A percentile compares a stretch with the other conserved stretches of the same genome.
Conservation (phyloP, 2,329 filamentous ascomycete species). For the Diaporthe vaccinii region DNA sequence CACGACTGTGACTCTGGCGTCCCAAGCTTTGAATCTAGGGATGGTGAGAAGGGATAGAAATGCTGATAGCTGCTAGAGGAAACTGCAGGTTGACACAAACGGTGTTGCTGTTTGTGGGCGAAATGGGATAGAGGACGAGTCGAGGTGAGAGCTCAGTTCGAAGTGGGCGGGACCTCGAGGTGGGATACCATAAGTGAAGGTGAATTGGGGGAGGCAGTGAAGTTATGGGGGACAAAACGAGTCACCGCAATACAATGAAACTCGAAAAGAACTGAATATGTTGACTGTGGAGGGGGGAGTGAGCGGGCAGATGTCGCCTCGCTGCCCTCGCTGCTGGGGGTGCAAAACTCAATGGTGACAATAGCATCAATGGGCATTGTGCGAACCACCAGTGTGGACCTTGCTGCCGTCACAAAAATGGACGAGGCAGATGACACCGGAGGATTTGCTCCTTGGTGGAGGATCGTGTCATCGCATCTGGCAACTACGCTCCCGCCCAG, state of each 20-base stretch:
- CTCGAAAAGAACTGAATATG: not conserved
- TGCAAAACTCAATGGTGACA: not conserved
- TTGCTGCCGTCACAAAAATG: not conserved
- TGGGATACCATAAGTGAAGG: not conserved
- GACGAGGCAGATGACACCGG: not conserved
- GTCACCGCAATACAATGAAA: not conserved
- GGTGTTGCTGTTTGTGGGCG: not conserved
- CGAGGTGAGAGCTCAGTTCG: not conserved
- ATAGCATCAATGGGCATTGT: conserved; percentile 8
- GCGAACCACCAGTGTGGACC: not conserved
- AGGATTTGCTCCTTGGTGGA: not conserved
- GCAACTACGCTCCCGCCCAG: conserved; percentile 15
- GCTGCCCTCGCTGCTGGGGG: not conserved
- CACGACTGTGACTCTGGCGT: too few species aligned
- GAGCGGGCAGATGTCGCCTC: not conserved
- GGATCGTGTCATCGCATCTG: not conserved
- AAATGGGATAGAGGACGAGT: not conserved
- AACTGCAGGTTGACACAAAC: not conserved
- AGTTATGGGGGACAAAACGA: not conserved
- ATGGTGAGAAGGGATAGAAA: not conserved
- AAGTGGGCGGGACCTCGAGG: not conserved
- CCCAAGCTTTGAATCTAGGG: too few species aligned
- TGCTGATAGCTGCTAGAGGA: not conserved
- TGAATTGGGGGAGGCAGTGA: conserved; percentile 1
- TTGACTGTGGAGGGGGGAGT: not conserved